phyloP scores from a whole-genome alignment of 495 filamentous ascomycete species.

The Neurospora sp. region DNA sequence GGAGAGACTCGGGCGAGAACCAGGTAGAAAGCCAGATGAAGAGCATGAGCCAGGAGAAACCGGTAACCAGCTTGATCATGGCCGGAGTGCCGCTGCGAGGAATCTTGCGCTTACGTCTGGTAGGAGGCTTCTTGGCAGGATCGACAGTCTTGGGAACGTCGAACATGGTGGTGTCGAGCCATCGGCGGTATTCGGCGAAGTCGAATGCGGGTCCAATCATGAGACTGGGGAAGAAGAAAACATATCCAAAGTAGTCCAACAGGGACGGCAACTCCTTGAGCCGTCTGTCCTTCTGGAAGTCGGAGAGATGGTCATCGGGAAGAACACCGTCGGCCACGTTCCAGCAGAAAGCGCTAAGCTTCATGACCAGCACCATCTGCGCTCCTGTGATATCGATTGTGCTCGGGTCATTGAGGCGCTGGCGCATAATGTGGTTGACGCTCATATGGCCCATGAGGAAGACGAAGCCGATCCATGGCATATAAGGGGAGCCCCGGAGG shows the following conservation, averaged over 20 bases:
- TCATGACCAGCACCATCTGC: conserved; percentile 98
- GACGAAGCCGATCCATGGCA: conserved; percentile 95
- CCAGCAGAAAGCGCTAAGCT: conserved; percentile 96
- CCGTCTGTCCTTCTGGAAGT: conserved; percentile 75
- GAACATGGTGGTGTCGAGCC: conserved; percentile 93
- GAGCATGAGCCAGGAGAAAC: conserved; percentile 65
- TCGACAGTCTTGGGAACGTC: conserved; percentile 70
- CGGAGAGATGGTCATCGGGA: conserved; percentile 67
- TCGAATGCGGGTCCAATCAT: conserved; percentile 88
- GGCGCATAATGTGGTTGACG: conserved; percentile 73
- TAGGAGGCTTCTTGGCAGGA: conserved; percentile 68
- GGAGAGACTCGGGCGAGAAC: conserved; percentile 47
- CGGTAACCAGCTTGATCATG: conserved; percentile 58
- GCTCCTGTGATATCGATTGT: conserved; percentile 85
- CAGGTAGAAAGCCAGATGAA: conserved; percentile 71
- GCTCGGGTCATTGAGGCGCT: conserved; percentile 52
- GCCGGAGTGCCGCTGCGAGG: conserved; percentile 85
- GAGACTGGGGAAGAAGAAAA: conserved; percentile 88
- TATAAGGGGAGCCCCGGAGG: conserved; percentile 73
- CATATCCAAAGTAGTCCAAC: conserved; percentile 78
- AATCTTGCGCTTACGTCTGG: conserved; percentile 88
- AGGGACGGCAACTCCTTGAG: conserved; percentile 60
- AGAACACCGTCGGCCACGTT: conserved; percentile 86
- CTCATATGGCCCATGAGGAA: conserved; percentile 97
- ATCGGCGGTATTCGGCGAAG: conserved; percentile 80